These are phyloP conservation scores for Calocybe indica DNA, from an alignment of 768 basidiomycete genomes.

Conservation along the genomic window DNA sequence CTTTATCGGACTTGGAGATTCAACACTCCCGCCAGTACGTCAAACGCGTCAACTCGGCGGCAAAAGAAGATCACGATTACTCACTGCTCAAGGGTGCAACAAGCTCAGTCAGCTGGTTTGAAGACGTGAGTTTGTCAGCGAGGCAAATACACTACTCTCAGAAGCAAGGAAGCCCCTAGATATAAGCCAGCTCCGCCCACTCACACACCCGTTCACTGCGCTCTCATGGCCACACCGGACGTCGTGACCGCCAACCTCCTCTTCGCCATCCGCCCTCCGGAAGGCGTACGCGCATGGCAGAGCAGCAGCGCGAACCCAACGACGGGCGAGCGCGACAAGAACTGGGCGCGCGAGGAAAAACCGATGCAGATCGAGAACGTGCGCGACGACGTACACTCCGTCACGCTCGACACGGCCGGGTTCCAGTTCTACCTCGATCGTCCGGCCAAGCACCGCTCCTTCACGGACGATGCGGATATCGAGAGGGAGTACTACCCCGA, in stretches of 20 bases:
- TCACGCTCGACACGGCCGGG: conserved; percentile 43
- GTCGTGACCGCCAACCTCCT: conserved; percentile 20
- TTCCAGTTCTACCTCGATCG: conserved; percentile 36
- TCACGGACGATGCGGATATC: conserved; percentile 47
- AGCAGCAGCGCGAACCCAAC: conserved; percentile 26
- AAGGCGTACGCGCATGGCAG: conserved; percentile 35
- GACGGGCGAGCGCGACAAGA: conserved; percentile 29
- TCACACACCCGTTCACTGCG: conserved; percentile 5
- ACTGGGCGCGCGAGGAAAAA: conserved; percentile 22
- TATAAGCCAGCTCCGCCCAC: not conserved
- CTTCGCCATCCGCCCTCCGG: conserved; percentile 31
- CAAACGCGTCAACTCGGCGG: too few species aligned
- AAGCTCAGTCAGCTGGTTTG: too few species aligned
- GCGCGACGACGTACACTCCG: conserved; percentile 40
- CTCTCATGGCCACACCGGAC: too few species aligned
- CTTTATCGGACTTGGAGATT: too few species aligned
- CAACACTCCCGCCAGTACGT: too few species aligned
- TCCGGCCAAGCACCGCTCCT: conserved; percentile 39
- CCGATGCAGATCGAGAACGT: conserved; percentile 44
- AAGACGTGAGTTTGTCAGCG: too few species aligned
- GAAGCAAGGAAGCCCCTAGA: not conserved
- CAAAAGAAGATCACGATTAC: too few species aligned
- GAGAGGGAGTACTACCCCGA: conserved; percentile 55
- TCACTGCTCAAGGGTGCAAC: too few species aligned
- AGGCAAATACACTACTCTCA: not conserved